Conservation (phyloP, 495 filamentous ascomycete genomes). For the Xylaria nigripes region DNA sequence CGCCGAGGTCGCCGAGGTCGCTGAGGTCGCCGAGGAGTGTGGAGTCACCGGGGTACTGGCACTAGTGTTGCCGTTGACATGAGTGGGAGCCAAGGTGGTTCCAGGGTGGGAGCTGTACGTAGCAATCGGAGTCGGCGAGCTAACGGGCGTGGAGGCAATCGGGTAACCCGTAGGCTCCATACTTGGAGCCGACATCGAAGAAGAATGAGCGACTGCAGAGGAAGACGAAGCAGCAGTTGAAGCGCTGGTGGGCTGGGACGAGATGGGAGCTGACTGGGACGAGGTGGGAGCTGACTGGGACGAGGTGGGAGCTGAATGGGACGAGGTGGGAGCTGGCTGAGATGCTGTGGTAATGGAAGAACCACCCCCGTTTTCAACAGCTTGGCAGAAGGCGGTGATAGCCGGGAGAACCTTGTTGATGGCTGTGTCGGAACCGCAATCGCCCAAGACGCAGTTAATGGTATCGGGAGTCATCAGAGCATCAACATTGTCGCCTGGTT, state of each 20-base stretch:
- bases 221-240: background rate
- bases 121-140: background rate
- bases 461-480: slow-evolving; percentile 22
- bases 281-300: background rate
- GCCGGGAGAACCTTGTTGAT: slow-evolving; percentile 34
- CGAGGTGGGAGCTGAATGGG: slow-evolving; percentile 3
- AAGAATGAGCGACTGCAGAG: background rate
- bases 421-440: slow-evolving; percentile 29
- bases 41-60: background rate
- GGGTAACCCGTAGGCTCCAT: background rate
- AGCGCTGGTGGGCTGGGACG: background rate
- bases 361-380: slow-evolving; percentile 15
- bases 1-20: background rate
- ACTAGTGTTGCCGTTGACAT: background rate
- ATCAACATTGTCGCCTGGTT: slow-evolving; percentile 23
- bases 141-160: background rate
- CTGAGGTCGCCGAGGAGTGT: background rate
- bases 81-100: background rate
- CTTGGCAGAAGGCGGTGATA: slow-evolving; percentile 26
- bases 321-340: background rate
- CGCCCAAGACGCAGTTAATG: slow-evolving; percentile 30
- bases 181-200: background rate
- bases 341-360: slow-evolving; percentile 1
- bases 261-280: background rate
- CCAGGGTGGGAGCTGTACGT: slow-evolving; percentile 5